These are phyloP conservation scores for Tetrahymena thermophila DNA, from an alignment of 73 alveolate species.

Conservation along the genomic window DNA sequence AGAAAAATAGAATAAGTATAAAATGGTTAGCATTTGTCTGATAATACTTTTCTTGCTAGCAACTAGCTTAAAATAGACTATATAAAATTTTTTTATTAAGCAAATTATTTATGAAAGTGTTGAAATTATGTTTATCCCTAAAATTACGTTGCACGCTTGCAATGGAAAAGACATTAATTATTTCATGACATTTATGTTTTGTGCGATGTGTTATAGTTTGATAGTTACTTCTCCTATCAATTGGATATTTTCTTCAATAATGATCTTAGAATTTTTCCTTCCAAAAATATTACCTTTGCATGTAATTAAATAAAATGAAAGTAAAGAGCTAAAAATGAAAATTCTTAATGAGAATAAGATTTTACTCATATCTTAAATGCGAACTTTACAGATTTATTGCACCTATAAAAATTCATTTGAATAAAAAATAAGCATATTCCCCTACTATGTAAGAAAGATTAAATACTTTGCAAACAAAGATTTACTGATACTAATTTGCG, in stretches of 20 bases:
- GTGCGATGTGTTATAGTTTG: background rate
- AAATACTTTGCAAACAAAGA: background rate
- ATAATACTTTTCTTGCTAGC: background rate
- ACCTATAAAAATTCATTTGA: background rate
- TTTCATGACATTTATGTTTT: background rate
- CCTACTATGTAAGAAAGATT: background rate
- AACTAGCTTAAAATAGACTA: background rate
- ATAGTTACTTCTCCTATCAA: background rate
- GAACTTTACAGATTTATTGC: background rate
- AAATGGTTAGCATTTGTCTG: background rate
- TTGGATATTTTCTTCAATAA: background rate
- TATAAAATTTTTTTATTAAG: background rate
- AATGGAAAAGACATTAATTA: background rate
- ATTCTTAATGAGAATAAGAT: background rate
- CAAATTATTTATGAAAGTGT: background rate
- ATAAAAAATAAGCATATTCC: background rate
- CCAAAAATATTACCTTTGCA: background rate
- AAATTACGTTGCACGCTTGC: background rate
- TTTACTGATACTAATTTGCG: background rate
- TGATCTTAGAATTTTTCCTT: background rate
- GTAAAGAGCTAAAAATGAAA: background rate
- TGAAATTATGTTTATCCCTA: background rate
- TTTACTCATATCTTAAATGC: background rate
- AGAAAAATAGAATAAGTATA: background rate
- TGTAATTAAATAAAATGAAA: background rate